Percentiles rank a stretch among this genome's conserved stretches.
Conservation (phyloP, 2,329 filamentous ascomycete genomes). For the Sordariomycetes sp. region DNA sequence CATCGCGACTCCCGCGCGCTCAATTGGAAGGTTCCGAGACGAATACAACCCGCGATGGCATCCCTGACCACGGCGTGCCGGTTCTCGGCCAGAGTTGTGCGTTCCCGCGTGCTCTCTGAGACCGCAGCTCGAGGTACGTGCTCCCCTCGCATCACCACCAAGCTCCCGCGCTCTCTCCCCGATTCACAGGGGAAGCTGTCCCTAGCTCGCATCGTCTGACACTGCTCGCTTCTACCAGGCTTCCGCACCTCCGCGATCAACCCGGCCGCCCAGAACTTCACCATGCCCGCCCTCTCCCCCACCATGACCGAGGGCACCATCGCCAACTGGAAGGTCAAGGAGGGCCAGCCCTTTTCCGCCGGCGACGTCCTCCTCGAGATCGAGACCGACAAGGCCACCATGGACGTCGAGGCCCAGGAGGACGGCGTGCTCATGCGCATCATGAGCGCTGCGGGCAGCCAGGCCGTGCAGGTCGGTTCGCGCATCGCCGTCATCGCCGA, state of each 20-base stretch:
- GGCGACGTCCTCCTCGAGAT: constrained; percentile 86
- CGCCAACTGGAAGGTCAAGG: constrained; percentile 73
- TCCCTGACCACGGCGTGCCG: constrained; percentile 55
- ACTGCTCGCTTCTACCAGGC: constrained; percentile 29
- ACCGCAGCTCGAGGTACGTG: constrained; percentile 42
- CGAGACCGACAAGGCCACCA: constrained; percentile 88
- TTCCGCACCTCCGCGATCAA: constrained; percentile 51
- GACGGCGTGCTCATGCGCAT: constrained; percentile 83
- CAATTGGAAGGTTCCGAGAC: not conserved
- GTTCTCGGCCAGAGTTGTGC: constrained; percentile 48
- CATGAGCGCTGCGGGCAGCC: constrained; percentile 59
- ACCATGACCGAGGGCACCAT: constrained; percentile 95
- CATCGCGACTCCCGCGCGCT: not conserved
- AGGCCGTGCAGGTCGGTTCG: constrained; percentile 65
- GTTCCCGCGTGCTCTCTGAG: constrained; percentile 41
- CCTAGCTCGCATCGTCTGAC: constrained; percentile 7
- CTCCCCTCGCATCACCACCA: not conserved
- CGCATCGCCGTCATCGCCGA: constrained; percentile 80
- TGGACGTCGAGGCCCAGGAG: constrained; percentile 91
- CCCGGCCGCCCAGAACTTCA: constrained; percentile 74
- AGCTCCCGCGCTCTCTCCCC: not conserved
- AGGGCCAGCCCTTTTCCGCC: constrained; percentile 71
- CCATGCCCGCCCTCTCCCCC: constrained; percentile 82
- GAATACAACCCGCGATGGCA: constrained; percentile 39
- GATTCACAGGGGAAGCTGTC: not conserved